phyloP scores from a whole-genome alignment of 371 early-diverging fungal genomes.

The Mortierella sp. region DNA sequence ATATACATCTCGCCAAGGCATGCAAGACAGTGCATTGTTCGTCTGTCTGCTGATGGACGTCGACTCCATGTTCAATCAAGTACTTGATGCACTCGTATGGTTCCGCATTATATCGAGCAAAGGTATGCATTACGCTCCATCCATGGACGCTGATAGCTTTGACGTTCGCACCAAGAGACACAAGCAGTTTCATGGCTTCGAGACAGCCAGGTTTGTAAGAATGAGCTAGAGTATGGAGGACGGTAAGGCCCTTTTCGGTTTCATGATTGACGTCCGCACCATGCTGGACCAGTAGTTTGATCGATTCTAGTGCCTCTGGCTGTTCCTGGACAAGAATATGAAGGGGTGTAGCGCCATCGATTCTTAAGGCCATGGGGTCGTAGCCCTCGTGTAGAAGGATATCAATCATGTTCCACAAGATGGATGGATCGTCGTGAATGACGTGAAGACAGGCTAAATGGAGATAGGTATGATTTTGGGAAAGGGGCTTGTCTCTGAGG shows the following conservation, averaged over 20 bases:
- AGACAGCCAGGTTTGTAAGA: slow-evolving; percentile 48
- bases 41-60: slow-evolving; percentile 48
- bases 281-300: slow-evolving; percentile 35
- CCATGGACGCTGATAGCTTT: slow-evolving; percentile 50
- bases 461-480: slow-evolving; percentile 46
- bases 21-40: slow-evolving; percentile 52
- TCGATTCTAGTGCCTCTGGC: slow-evolving; percentile 44
- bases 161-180: slow-evolving; percentile 44
- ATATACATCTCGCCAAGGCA: slow-evolving; percentile 50
- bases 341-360: slow-evolving; percentile 45
- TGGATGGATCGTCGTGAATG: slow-evolving; percentile 36
- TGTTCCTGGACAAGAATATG: slow-evolving; percentile 55
- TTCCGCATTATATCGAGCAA: slow-evolving; percentile 52
- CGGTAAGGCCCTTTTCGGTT: slow-evolving; percentile 47
- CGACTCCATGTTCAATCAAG: slow-evolving; percentile 50
- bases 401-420: slow-evolving; percentile 53
- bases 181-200: slow-evolving; percentile 53
- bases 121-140: slow-evolving; percentile 56
- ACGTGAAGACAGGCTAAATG: slow-evolving; percentile 43
- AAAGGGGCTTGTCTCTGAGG: slow-evolving; percentile 33
- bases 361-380: slow-evolving; percentile 42
- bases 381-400: slow-evolving; percentile 51
- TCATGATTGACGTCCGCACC: slow-evolving; percentile 50
- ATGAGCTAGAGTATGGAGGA: slow-evolving; percentile 47
- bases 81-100: slow-evolving; percentile 56